Percentiles rank a stretch among this genome's conserved stretches.
These are phyloP conservation scores for Orychophragmus violaceus DNA, from an alignment of 345 rosid genomes.

Conservation along the genomic window DNA sequence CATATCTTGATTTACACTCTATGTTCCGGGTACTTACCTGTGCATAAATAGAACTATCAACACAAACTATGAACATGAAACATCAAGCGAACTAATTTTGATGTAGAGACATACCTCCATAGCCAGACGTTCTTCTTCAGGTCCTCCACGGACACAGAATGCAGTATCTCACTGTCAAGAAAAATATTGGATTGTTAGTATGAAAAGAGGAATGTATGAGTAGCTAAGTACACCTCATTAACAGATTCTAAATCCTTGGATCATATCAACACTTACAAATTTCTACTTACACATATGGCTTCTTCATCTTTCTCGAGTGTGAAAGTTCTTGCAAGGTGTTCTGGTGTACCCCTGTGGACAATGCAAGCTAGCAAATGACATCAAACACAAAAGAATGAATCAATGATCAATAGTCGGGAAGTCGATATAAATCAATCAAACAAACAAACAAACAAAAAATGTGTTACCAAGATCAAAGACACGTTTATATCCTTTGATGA, in stretches of 20 bases:
- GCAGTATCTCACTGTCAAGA: too few species aligned
- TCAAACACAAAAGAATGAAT: not conserved
- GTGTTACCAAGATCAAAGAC: too few species aligned
- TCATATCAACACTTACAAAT: not conserved
- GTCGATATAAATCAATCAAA: too few species aligned
- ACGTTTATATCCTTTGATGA: constrained; percentile 79
- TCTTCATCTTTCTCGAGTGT: too few species aligned
- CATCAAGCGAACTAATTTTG: not conserved
- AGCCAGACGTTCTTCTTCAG: constrained; percentile 62
- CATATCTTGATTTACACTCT: constrained; percentile 86
- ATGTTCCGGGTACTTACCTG: constrained; percentile 82
- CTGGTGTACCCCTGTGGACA: too few species aligned
- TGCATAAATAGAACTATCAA: constrained; percentile 8
- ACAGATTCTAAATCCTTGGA: not conserved
- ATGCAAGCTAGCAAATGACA: constrained; percentile 62
- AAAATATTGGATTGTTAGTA: too few species aligned
- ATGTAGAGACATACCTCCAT: constrained; percentile 60
- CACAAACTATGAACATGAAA: not conserved
- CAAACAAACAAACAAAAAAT: too few species aligned
- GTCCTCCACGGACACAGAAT: too few species aligned
- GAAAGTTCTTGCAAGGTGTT: too few species aligned
- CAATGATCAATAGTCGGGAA: not conserved
- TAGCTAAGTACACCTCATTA: not conserved
- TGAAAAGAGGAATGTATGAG: not conserved
- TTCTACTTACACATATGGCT: constrained; percentile 61